These are phyloP conservation scores for Bathelium albidoporum DNA, from an alignment of 495 filamentous ascomycete species.

Conservation along the genomic window DNA sequence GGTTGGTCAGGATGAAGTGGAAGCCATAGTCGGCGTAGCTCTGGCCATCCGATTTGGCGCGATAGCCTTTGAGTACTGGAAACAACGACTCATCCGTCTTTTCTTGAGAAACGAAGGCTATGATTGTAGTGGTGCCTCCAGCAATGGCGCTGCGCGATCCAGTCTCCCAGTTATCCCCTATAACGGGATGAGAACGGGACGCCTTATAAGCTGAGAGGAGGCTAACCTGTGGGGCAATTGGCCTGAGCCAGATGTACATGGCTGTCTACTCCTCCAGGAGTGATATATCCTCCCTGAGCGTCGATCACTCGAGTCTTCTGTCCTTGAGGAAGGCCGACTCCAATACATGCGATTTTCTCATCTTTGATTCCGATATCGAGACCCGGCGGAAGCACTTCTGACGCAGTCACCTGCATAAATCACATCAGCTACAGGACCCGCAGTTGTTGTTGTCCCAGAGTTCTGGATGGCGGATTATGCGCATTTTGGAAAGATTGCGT, in stretches of 20 bases:
- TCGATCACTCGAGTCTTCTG: slow-evolving; percentile 33
- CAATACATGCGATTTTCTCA: slow-evolving; percentile 41
- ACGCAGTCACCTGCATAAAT: slow-evolving; percentile 13
- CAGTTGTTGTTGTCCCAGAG: background rate
- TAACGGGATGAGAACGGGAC: background rate
- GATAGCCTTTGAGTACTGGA: slow-evolving; percentile 38
- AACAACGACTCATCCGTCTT: slow-evolving; percentile 41
- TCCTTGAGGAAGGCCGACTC: slow-evolving; percentile 26
- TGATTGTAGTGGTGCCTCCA: slow-evolving; percentile 51
- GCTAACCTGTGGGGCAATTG: slow-evolving; percentile 34
- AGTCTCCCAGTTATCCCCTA: slow-evolving; percentile 40
- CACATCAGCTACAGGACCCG: background rate
- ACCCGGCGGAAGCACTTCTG: slow-evolving; percentile 16
- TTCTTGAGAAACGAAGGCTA: slow-evolving; percentile 48
- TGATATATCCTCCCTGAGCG: slow-evolving; percentile 42
- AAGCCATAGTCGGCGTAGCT: slow-evolving; percentile 54
- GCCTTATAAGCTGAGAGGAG: too few relatives aligned
- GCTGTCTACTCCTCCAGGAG: slow-evolving; percentile 31
- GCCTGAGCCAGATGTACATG: slow-evolving; percentile 39
- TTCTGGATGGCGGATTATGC: background rate
- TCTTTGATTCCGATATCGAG: slow-evolving; percentile 42
- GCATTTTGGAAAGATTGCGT: too few relatives aligned
- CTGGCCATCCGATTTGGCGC: slow-evolving; percentile 35
- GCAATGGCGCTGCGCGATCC: slow-evolving; percentile 49
- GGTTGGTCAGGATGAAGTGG: slow-evolving; percentile 48